Conservation (phyloP, 768 basidiomycete species). For the Fistulinella prunicolor region DNA sequence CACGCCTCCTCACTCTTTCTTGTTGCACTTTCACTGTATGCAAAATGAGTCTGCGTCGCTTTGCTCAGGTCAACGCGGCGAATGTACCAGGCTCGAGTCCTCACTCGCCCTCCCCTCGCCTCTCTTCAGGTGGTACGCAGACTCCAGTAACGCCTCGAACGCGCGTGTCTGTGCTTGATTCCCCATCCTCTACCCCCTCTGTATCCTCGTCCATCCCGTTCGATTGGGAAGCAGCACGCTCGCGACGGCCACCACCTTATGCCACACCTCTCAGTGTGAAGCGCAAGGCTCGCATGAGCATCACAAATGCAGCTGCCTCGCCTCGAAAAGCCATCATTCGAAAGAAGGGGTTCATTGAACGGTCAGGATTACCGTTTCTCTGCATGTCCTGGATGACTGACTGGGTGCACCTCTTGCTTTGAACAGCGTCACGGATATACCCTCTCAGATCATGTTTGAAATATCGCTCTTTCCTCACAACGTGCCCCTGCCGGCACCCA, state of each 20-base stretch:
- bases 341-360: slow-evolving; percentile 62
- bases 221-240: slow-evolving; percentile 85
- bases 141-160: slow-evolving; percentile 46
- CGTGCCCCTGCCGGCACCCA: slow-evolving; percentile 65
- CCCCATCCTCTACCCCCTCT: slow-evolving; percentile 65
- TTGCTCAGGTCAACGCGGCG: slow-evolving; percentile 50
- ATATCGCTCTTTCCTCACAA: slow-evolving; percentile 83
- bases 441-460: slow-evolving; percentile 72
- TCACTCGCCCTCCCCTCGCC: slow-evolving; percentile 37
- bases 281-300: slow-evolving; percentile 41
- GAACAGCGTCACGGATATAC: slow-evolving; percentile 57
- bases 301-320: slow-evolving; percentile 26
- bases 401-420: slow-evolving; percentile 6
- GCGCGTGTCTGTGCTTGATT: slow-evolving; percentile 54
- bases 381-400: slow-evolving; percentile 12
- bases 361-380: slow-evolving; percentile 35
- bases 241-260: slow-evolving; percentile 69
- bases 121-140: slow-evolving; percentile 27
- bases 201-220: slow-evolving; percentile 75
- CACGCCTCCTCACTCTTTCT: slow-evolving; percentile 3
- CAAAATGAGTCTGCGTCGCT: slow-evolving; percentile 54
- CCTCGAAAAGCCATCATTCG: slow-evolving; percentile 54
- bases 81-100: slow-evolving; percentile 36
- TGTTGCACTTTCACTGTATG: slow-evolving; percentile 1
- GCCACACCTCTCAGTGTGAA: slow-evolving; percentile 53